Evolutionary conservation across 352 stramenopile species (phyloP).

Genomic region (Halophytophthora polymorphica): DNA sequence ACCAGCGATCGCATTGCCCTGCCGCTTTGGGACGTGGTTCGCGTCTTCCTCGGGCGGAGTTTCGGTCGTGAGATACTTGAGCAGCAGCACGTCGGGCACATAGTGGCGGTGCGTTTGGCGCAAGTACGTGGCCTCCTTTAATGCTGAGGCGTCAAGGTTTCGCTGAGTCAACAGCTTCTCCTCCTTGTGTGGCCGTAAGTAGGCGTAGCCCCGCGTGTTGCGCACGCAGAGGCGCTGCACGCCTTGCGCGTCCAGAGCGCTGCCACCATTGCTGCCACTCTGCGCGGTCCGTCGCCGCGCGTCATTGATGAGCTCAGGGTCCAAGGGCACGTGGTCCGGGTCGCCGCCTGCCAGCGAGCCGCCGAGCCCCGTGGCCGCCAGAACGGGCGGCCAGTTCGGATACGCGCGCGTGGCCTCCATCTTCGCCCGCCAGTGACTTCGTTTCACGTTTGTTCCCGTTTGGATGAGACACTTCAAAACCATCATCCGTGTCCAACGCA

Average conservation of each 20-base stretch:
- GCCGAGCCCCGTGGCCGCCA: slow-evolving; percentile 46
- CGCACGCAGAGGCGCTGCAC: slow-evolving; percentile 50
- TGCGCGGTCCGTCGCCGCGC: slow-evolving; percentile 27
- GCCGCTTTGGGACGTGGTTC: slow-evolving; percentile 39
- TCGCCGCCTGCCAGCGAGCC: slow-evolving; percentile 38
- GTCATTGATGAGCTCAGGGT: slow-evolving; percentile 50
- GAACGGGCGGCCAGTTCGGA: slow-evolving; percentile 47
- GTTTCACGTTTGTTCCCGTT: slow-evolving; percentile 12
- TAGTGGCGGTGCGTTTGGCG: slow-evolving; percentile 35
- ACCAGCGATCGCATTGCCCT: slow-evolving; percentile 64
- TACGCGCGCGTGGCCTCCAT: slow-evolving; percentile 66
- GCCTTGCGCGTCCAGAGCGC: slow-evolving; percentile 36
- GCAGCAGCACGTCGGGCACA: slow-evolving; percentile 47
- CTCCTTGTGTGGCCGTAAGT: slow-evolving; percentile 44
- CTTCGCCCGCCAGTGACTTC: slow-evolving; percentile 2
- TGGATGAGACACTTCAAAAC: too few relatives aligned
- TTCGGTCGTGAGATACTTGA: slow-evolving; percentile 27
- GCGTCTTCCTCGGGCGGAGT: slow-evolving; percentile 26
- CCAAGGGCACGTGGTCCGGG: slow-evolving; percentile 50
- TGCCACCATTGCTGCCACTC: slow-evolving; percentile 8
- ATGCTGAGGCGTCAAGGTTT: too few relatives aligned
- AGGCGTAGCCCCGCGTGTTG: slow-evolving; percentile 52
- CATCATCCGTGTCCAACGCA: too few relatives aligned
- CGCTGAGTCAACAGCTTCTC: slow-evolving; percentile 17
- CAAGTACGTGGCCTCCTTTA: slow-evolving; percentile 27